Evolutionary conservation across 306 rosid genomes (phyloP), one percentile per base, ranked within the genome.

Genomic region (Cucurbita argyrosperma): DNA sequence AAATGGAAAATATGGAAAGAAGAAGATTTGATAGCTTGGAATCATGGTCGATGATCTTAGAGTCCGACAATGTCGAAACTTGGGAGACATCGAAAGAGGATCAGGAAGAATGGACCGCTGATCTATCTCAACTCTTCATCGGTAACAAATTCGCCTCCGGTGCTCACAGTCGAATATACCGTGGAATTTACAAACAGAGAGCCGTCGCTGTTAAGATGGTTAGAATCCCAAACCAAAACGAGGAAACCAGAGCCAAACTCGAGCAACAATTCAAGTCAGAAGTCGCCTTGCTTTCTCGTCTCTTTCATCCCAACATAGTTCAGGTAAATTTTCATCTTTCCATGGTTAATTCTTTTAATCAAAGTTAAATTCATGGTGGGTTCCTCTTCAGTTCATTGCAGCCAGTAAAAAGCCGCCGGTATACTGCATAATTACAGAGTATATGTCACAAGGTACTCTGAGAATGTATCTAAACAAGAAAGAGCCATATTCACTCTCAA

Each of bases 151-250:
- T 93, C 30, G 98, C 97, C 1, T 93, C 98, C 0, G 98, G 97
- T 42, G 98, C 98, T 52, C 96, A 93, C 47, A 93, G 98, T 79
- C 52, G 98, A 23, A 93, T 93, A 53, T 93, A 93, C 82, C 90
- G 98, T 30, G 98, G 98, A 60, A 93, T 93, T 79, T 93, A 93
- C 86, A 93, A 87, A 87, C 98, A 93, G 83, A 82, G 94, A 82
- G 98, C 98, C 3, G 98, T 93, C 58, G 98, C 98, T 66, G 98
- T 93, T 40, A 93, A 93, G 85, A 93, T 93, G 98, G 98, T 93
- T 54, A 86, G 98, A 58, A 87, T 93, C 78, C 98, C 98, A 69
- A 84, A 77, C 64, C 97, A 89, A 86, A 46, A 81, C 23, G 91
- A 84, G 61, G 97, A 93, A 77, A 89, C 87, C 43, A 86, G 90